A percentile compares a stretch with the other conserved stretches of the same genome.
These are phyloP conservation scores for Saccharomycopsis hybrid DNA, from an alignment of 1,139 yeast species.

Conservation along the genomic window DNA sequence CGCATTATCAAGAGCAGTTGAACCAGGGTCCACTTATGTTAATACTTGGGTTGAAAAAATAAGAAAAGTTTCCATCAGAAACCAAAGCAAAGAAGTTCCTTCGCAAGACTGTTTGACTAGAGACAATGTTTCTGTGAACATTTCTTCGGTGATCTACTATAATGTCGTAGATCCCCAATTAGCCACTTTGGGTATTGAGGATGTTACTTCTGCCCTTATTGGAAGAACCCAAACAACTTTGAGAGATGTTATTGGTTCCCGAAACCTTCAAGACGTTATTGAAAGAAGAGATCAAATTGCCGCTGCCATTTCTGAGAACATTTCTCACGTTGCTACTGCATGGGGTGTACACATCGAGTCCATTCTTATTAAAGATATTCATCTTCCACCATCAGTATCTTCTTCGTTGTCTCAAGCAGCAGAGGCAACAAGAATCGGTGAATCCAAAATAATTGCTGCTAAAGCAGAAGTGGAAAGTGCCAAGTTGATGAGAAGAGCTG, in stretches of 20 bases:
- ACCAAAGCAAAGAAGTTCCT: constrained; percentile 60
- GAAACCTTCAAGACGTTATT: constrained; percentile 65
- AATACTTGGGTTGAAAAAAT: constrained; percentile 60
- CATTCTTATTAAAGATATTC: constrained; percentile 62
- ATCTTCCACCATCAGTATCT: constrained; percentile 51
- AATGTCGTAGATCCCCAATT: constrained; percentile 65
- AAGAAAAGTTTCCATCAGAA: constrained; percentile 47
- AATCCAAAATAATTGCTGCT: constrained; percentile 69
- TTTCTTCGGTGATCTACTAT: constrained; percentile 65
- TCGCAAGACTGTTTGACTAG: constrained; percentile 63
- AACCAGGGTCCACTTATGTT: constrained; percentile 63
- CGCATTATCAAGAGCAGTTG: constrained; percentile 58
- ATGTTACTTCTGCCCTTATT: constrained; percentile 52
- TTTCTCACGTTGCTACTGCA: constrained; percentile 54
- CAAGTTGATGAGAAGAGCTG: constrained; percentile 72
- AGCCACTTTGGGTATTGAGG: constrained; percentile 53
- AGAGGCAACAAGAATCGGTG: constrained; percentile 72
- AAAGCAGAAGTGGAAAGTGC: constrained; percentile 74
- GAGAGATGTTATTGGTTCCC: constrained; percentile 66
- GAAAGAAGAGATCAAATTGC: constrained; percentile 74
- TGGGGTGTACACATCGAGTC: constrained; percentile 75
- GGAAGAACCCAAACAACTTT: constrained; percentile 73
- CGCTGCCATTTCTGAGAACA: constrained; percentile 54
- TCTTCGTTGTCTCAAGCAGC: constrained; percentile 68
- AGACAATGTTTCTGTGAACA: constrained; percentile 57